Conservation (phyloP, 495 filamentous ascomycete species). For the Penicillium crystallinum region DNA sequence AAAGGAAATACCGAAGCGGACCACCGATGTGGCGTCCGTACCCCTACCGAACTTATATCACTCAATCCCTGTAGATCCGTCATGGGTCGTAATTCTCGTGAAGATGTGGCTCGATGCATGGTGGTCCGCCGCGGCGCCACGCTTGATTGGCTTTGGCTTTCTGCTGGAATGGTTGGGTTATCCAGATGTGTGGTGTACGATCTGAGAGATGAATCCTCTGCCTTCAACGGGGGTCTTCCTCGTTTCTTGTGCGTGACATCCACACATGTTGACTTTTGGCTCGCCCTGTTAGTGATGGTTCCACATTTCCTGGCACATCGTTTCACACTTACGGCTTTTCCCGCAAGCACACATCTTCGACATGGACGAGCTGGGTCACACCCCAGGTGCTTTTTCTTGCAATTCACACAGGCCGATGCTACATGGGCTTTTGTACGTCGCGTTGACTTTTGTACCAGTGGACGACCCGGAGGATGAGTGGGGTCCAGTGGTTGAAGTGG, state of each 20-base stretch:
- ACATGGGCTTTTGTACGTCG: conserved; percentile 93
- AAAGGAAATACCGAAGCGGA: conserved; percentile 33
- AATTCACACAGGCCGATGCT: conserved; percentile 93
- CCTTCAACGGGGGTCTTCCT: conserved; percentile 83
- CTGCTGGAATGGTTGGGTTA: conserved; percentile 20
- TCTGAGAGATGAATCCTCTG: conserved; percentile 56
- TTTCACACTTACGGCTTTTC: conserved; percentile 55
- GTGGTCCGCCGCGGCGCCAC: conserved; percentile 20
- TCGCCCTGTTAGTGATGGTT: not conserved
- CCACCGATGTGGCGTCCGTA: conserved; percentile 33
- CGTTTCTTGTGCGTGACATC: conserved; percentile 97
- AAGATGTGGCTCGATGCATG: conserved; percentile 39
- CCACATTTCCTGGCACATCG: not conserved
- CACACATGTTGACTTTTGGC: conserved; percentile 70
- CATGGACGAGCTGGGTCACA: conserved; percentile 65
- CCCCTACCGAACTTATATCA: conserved; percentile 13
- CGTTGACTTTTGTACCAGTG: conserved; percentile 55
- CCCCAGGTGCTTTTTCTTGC: conserved; percentile 90
- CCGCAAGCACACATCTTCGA: conserved; percentile 55
- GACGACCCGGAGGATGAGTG: conserved; percentile 21
- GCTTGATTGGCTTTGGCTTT: conserved; percentile 25
- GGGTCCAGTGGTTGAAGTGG: conserved; percentile 25
- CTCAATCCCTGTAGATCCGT: conserved; percentile 36
- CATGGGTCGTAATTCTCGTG: conserved; percentile 42
- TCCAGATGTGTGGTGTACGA: conserved; percentile 33